Percentiles rank a stretch among this genome's conserved stretches.
phyloP scores from a whole-genome alignment of 2,329 filamentous ascomycete species.

The Botrytis squamosa region DNA sequence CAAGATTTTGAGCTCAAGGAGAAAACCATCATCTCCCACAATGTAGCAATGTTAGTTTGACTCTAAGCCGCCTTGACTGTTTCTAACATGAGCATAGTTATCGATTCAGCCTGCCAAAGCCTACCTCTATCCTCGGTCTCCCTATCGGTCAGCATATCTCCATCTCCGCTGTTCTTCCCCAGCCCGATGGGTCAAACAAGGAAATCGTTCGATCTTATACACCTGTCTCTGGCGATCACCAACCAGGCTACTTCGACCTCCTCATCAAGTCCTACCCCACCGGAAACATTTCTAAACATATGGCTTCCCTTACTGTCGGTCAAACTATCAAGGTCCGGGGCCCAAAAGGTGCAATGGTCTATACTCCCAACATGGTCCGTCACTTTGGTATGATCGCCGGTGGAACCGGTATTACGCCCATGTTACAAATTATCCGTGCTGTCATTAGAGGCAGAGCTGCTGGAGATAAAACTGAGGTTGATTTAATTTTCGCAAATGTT shows the following conservation, averaged over 20 bases:
- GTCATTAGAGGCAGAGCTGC: conserved; percentile 77
- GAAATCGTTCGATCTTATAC: conserved; percentile 91
- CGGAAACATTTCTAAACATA: conserved; percentile 94
- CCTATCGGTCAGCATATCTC: conserved; percentile 99
- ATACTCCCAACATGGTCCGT: conserved; percentile 93
- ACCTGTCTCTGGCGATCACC: conserved; percentile 84
- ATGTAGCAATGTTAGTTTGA: conserved; percentile 79
- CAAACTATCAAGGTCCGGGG: conserved; percentile 87
- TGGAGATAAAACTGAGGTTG: conserved; percentile 84
- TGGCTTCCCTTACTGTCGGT: conserved; percentile 79
- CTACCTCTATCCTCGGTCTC: conserved; percentile 82
- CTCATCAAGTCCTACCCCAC: conserved; percentile 97
- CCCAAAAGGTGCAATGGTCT: conserved; percentile 97
- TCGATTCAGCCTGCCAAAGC: conserved; percentile 80
- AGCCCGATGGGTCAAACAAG: conserved; percentile 68
- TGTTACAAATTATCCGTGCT: conserved; percentile 93
- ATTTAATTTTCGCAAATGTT: conserved; percentile 97
- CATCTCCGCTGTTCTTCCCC: conserved; percentile 72
- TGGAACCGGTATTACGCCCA: conserved; percentile 95
- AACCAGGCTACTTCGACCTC: conserved; percentile 90
- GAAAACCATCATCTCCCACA: conserved; percentile 95
- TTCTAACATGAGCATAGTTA: conserved; percentile 57
- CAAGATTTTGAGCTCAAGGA: conserved; percentile 91
- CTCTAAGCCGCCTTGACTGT: not conserved
- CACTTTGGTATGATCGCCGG: conserved; percentile 98